Conservation (phyloP, 2,329 filamentous ascomycete species). For the Claviceps cyperi region DNA sequence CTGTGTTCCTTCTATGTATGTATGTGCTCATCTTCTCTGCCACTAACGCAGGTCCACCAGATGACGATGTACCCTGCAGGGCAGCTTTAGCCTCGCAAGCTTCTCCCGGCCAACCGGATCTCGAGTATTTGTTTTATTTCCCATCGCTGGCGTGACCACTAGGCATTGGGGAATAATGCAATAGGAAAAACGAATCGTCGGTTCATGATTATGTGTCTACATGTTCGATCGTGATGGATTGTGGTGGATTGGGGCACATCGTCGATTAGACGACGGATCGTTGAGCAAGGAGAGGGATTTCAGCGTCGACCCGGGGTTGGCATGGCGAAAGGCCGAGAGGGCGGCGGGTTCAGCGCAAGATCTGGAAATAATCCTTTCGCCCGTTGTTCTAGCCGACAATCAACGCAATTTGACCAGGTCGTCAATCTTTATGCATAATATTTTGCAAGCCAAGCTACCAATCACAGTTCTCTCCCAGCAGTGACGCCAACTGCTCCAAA, state of each 20-base stretch:
- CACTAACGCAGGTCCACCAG: not conserved
- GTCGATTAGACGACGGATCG: not conserved
- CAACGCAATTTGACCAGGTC: not conserved
- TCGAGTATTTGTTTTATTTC: not conserved
- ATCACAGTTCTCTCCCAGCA: constrained; percentile 48
- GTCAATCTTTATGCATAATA: not conserved
- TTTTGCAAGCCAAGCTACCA: constrained; percentile 30
- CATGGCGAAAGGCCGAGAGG: not conserved
- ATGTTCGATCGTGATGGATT: not conserved
- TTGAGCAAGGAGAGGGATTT: not conserved
- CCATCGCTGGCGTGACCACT: not conserved
- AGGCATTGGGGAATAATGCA: not conserved
- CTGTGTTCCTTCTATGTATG: not conserved
- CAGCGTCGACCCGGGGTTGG: not conserved
- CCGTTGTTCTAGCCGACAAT: not conserved
- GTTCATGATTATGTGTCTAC: not conserved
- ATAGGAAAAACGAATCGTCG: not conserved
- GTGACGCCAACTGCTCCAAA: constrained; percentile 49
- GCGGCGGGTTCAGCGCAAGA: not conserved
- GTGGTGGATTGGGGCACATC: not conserved
- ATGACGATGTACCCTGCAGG: not conserved
- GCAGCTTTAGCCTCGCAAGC: not conserved
- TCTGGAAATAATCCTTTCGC: not conserved
- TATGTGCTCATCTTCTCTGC: not conserved
- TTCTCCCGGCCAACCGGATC: not conserved